Conservation (phyloP, 2,329 filamentous ascomycete species). For the Penicillium sp. region DNA sequence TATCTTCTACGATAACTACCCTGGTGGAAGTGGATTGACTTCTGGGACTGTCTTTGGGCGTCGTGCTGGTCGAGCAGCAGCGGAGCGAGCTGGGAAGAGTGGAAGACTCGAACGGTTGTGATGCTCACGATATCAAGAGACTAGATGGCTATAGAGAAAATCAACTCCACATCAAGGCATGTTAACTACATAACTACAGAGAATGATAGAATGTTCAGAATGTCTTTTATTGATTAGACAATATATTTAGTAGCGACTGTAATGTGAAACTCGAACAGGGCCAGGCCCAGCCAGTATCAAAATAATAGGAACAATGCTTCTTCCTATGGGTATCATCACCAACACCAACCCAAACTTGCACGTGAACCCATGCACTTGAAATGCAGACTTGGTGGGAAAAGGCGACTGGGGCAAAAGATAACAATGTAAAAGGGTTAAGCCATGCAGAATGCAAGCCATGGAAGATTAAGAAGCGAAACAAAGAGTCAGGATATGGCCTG, state of each 20-base stretch:
- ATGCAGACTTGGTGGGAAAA: conserved; percentile 18
- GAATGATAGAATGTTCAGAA: neutral
- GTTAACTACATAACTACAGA: neutral
- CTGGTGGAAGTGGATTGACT: conserved; percentile 62
- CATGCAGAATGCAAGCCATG: conserved; percentile 15
- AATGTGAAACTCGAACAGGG: conserved; percentile 5
- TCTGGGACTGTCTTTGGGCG: conserved; percentile 61
- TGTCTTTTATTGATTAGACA: conserved; percentile 24
- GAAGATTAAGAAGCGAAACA: conserved; percentile 16
- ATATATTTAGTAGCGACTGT: conserved; percentile 27
- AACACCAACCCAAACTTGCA: conserved; percentile 20
- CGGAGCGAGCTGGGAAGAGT: neutral
- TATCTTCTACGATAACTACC: conserved; percentile 64
- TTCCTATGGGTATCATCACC: conserved; percentile 26
- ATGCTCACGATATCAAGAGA: neutral
- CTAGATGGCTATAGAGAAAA: neutral
- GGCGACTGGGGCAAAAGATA: neutral
- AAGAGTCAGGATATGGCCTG: neutral
- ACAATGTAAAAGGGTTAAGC: conserved; percentile 10
- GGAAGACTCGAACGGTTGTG: neutral
- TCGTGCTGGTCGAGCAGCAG: conserved; percentile 27
- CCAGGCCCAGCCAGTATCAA: conserved; percentile 7
- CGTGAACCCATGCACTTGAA: conserved; percentile 14
- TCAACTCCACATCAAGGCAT: neutral
- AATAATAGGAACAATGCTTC: conserved; percentile 9